Percentiles rank a stretch among this genome's conserved stretches.
Conservation (phyloP, 2,329 filamentous ascomycete species). For the Epichloe gansuensis region DNA sequence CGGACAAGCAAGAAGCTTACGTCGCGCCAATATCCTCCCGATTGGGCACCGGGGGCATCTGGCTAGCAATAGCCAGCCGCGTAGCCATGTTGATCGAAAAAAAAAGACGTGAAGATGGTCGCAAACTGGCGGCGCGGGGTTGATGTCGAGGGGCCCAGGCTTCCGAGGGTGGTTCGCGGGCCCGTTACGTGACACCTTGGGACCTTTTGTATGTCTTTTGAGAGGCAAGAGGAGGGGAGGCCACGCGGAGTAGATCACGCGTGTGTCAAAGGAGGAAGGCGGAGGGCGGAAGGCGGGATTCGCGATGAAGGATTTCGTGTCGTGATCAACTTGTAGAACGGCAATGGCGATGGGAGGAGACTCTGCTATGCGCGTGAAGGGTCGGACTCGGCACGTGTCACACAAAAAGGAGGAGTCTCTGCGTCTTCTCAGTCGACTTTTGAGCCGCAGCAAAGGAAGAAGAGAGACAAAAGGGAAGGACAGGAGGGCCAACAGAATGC, state of each 20-base stretch:
- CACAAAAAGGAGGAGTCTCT: not conserved
- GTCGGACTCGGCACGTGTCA: slow-evolving; percentile 1
- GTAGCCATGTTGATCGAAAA: slow-evolving; percentile 17
- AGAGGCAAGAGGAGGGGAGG: not conserved
- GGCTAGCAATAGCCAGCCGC: slow-evolving; percentile 22
- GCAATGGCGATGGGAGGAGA: not conserved
- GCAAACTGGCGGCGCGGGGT: slow-evolving; percentile 3
- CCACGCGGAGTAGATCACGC: not conserved
- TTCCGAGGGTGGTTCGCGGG: not conserved
- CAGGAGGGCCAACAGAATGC: not conserved
- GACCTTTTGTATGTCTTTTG: not conserved
- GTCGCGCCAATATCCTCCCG: slow-evolving; percentile 46
- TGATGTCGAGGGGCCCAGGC: not conserved
- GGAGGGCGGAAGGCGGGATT: not conserved
- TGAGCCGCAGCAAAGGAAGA: not conserved
- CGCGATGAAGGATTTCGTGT: not conserved
- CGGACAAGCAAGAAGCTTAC: slow-evolving; percentile 17
- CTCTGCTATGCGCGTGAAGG: not conserved
- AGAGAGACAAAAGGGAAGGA: not conserved
- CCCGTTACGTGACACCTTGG: not conserved
- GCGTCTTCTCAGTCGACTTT: not conserved
- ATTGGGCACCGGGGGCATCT: slow-evolving; percentile 47
- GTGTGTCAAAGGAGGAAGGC: not conserved
- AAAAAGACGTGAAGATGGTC: not conserved
- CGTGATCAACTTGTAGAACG: not conserved